A percentile compares a stretch with the other conserved stretches of the same genome.
phyloP scores from a whole-genome alignment of 2,329 filamentous ascomycete species.

The Neofusicoccum umdonicola region DNA sequence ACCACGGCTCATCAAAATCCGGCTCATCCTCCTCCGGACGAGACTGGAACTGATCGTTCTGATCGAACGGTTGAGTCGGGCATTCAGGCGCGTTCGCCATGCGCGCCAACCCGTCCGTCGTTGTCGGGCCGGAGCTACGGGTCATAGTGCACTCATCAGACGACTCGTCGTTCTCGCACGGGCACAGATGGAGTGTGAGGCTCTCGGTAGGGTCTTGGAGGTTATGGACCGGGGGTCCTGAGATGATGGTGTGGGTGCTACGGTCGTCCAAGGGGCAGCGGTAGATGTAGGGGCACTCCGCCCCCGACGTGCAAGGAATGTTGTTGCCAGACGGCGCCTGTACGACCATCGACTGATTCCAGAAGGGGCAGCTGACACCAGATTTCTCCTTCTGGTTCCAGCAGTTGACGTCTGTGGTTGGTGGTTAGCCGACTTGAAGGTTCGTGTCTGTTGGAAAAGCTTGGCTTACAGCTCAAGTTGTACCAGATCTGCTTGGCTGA shows the following conservation, averaged over 20 bases:
- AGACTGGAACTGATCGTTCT: too few relatives aligned
- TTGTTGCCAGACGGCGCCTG: background rate
- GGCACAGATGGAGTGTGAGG: constrained; percentile 95
- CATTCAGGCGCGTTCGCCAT: too few relatives aligned
- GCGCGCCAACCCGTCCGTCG: too few relatives aligned
- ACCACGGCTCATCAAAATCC: too few relatives aligned
- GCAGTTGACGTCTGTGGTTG: background rate
- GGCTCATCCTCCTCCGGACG: too few relatives aligned
- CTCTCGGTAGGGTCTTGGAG: constrained; percentile 86
- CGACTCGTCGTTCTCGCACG: too few relatives aligned
- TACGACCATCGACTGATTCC: background rate
- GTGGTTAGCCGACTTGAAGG: background rate
- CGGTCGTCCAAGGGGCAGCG: background rate
- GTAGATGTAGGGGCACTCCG: background rate
- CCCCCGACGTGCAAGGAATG: background rate
- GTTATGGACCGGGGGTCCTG: constrained; percentile 78
- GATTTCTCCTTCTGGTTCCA: background rate
- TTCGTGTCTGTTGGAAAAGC: too few relatives aligned
- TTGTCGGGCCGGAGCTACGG: too few relatives aligned
- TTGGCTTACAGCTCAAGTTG: background rate
- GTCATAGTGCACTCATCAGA: too few relatives aligned
- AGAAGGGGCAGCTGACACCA: background rate
- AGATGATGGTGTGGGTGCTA: background rate
- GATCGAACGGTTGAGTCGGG: too few relatives aligned
- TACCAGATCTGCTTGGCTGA: background rate